Evolutionary conservation across 2,329 filamentous ascomycete genomes (phyloP).

Genomic region (Monosporascus sp.): DNA sequence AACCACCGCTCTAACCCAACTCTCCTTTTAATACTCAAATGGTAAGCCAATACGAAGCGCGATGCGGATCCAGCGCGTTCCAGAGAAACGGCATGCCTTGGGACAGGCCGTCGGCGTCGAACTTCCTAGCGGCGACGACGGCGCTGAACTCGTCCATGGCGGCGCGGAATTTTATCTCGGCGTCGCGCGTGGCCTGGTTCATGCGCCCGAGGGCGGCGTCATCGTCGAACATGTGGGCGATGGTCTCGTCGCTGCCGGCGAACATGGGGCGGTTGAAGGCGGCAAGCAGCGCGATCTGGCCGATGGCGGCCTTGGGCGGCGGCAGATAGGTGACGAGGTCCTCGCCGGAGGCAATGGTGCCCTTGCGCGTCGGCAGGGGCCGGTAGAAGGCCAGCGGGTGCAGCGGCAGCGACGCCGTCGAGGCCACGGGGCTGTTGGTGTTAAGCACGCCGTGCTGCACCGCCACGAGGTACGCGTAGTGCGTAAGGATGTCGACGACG

Average conservation of each 20-base stretch:
- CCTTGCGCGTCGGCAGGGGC: conserved; percentile 33
- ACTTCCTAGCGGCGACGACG: conserved; percentile 29
- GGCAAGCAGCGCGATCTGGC: conserved; percentile 31
- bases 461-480: conserved; percentile 30
- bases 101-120: conserved; percentile 36
- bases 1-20: too few species aligned
- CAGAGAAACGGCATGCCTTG: conserved; percentile 44
- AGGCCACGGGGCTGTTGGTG: conserved; percentile 32
- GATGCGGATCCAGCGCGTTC: conserved; percentile 16
- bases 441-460: conserved; percentile 37
- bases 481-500: conserved; percentile 37
- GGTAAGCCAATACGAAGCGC: conserved; percentile 8
- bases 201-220: conserved; percentile 30
- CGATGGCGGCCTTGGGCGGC: conserved; percentile 25
- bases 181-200: conserved; percentile 24
- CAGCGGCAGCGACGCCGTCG: conserved; percentile 34
- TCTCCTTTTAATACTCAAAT: background rate
- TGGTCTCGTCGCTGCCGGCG: conserved; percentile 27
- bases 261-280: conserved; percentile 36
- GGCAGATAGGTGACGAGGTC: conserved; percentile 29
- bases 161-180: conserved; percentile 29
- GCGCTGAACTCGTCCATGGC: conserved; percentile 33
- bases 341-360: conserved; percentile 15
- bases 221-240: conserved; percentile 37
- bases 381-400: conserved; percentile 35